Evolutionary conservation across 208 protist genomes (phyloP), one percentile per base, ranked within the genome.

Genomic region (Crithidia bombi): DNA sequence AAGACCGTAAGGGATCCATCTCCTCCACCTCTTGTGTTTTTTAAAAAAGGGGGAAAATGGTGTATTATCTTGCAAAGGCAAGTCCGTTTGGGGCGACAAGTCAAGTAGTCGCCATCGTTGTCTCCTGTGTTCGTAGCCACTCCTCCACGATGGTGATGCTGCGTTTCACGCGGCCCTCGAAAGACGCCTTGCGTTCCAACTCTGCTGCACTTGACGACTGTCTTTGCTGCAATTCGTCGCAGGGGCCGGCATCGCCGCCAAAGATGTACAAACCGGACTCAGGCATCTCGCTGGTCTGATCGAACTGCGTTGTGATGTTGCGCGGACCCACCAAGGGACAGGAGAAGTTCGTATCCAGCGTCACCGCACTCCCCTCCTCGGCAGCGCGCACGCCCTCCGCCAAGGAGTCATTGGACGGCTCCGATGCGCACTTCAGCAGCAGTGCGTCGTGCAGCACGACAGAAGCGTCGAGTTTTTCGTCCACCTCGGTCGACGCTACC

Each of bases 301-400:
- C 56, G 19, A 72, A 41, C 19, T 50, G 43, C 6, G 28, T 44
- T 17, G 55, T 72, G 35, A 56, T 65, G 44, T 72, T 72, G 35
- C 66, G 66, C 23, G 46, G 66, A 0, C 56, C 56, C 1, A 72
- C 43, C 6, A 64, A 46, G 41, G 36, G 66, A n/a, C 38, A 56
- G 46, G 33, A 56, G 21, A n/a, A 72, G 32, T 35, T 49, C 2
- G 44, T 36, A 35, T 57, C 36, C 23, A 47, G 19, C 21, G 66
- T 52, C 46, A 55, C 26, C 44, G 54, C 44, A 15, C 43, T 52
- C 26, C 35, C 9, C 33, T 26, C 46, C 12, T 36, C 56, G 6
- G 23, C 36, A 5, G 35, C 66, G 1, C 36, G 25, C 4, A 33
- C 52, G 19, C 30, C 44, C 15, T 47, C 36, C 26, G 66, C 36